These are phyloP conservation scores for Pleoardoris graminearum DNA, from an alignment of 2,329 filamentous ascomycete genomes.

Conservation along the genomic window DNA sequence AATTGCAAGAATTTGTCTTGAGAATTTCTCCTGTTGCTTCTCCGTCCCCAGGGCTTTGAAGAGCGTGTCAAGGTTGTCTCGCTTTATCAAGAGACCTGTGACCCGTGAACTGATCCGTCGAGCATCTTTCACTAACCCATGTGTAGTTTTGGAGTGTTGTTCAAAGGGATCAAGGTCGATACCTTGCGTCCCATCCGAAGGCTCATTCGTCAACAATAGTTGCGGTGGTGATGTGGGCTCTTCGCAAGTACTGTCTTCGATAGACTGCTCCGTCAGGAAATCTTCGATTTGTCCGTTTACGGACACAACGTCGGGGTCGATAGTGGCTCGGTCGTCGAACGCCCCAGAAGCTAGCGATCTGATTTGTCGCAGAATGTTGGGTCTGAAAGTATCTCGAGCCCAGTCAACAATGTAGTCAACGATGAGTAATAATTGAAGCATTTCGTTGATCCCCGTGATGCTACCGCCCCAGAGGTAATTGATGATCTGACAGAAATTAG, in stretches of 20 bases:
- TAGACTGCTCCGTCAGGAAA: constrained; percentile 10
- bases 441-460: constrained; percentile 18
- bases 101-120: constrained; percentile 11
- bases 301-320: constrained; percentile 14
- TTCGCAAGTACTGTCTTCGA: background rate
- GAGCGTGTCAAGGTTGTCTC: constrained; percentile 9
- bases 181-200: background rate
- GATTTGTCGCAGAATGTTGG: constrained; percentile 22
- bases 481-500: constrained; percentile 8
- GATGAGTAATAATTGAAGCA: constrained; percentile 25
- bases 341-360: constrained; percentile 9
- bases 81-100: constrained; percentile 7
- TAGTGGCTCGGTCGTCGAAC: background rate
- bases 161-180: background rate
- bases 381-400: constrained; percentile 22
- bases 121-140: constrained; percentile 9
- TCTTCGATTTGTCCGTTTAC: constrained; percentile 9
- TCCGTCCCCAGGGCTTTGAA: constrained; percentile 7
- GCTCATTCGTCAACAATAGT: background rate
- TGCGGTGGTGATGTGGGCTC: background rate
- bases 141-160: background rate
- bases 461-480: constrained; percentile 22
- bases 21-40: background rate
- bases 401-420: constrained; percentile 29
- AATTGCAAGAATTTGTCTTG: background rate